phyloP scores from a whole-genome alignment of 78 protist genomes.

The Chrysochromulina tobinii region DNA sequence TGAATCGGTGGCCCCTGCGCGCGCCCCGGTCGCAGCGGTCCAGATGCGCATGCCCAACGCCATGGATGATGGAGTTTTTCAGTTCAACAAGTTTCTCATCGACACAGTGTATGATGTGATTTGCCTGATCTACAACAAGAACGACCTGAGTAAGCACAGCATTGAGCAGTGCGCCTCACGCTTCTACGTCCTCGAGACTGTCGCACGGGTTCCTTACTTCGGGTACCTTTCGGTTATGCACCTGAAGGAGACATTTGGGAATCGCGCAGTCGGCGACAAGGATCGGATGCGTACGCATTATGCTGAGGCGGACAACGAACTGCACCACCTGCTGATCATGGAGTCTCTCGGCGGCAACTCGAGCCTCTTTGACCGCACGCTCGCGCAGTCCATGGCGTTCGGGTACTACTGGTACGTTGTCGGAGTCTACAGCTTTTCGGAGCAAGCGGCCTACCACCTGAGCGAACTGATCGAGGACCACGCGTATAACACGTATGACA shows the following conservation, averaged over 20 bases:
- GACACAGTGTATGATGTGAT: slow-evolving; percentile 25
- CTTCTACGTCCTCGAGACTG: slow-evolving; percentile 42
- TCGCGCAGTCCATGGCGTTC: slow-evolving; percentile 25
- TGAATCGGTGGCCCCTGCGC: too few species aligned
- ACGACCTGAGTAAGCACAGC: neutral
- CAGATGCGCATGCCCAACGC: too few species aligned
- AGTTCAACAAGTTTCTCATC: neutral
- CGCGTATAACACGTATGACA: slow-evolving; percentile 11
- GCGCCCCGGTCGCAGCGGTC: too few species aligned
- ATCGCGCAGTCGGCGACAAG: neutral
- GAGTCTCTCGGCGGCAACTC: slow-evolving; percentile 39
- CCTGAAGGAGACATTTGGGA: slow-evolving; percentile 20
- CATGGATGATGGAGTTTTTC: neutral
- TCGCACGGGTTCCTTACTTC: slow-evolving; percentile 35
- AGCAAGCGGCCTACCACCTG: slow-evolving; percentile 38
- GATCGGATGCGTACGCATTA: slow-evolving; percentile 19
- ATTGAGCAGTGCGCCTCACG: neutral
- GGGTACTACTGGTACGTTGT: slow-evolving; percentile 33
- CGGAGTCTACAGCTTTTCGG: neutral
- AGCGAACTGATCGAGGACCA: slow-evolving; percentile 32
- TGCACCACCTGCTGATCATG: slow-evolving; percentile 42
- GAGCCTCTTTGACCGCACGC: neutral
- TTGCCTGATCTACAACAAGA: neutral
- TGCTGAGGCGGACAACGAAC: slow-evolving; percentile 42
- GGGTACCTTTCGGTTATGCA: slow-evolving; percentile 41